phyloP scores from a whole-genome alignment of 2,329 filamentous ascomycete genomes.

The Colletotrichum sansevieriae region DNA sequence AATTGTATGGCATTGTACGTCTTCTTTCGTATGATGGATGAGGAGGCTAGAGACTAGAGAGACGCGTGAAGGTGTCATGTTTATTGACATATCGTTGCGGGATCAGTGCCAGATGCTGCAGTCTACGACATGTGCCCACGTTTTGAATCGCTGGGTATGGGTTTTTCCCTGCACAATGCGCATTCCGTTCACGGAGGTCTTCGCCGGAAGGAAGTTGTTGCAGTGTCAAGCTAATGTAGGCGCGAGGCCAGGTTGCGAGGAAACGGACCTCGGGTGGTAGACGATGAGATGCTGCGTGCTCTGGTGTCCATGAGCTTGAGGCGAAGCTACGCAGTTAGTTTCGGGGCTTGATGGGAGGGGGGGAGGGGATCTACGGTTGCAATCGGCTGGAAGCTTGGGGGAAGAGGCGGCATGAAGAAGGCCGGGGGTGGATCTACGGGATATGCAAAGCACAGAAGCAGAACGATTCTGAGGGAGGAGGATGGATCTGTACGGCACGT shows the following conservation, averaged over 20 bases:
- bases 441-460: slow-evolving; percentile 15
- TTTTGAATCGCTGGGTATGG: background rate
- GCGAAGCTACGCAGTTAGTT: background rate
- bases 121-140: background rate
- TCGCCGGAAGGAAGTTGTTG: background rate
- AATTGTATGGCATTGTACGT: background rate
- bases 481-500: slow-evolving; percentile 8
- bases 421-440: slow-evolving; percentile 37
- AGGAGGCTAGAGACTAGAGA: background rate
- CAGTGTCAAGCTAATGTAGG: slow-evolving; percentile 30
- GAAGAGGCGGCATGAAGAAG: slow-evolving; percentile 28
- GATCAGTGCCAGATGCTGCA: background rate
- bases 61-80: background rate
- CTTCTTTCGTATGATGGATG: background rate
- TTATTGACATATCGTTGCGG: too few relatives aligned
- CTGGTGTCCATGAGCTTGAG: background rate
- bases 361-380: slow-evolving; percentile 12
- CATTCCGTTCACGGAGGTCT: background rate
- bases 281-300: slow-evolving; percentile 8
- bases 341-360: background rate
- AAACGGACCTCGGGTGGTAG: background rate
- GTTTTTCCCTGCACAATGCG: too few relatives aligned
- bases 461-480: background rate
- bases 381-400: slow-evolving; percentile 28
- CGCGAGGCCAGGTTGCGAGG: slow-evolving; percentile 9